Conservation (phyloP, 2,329 filamentous ascomycete species). For the Colletotrichum sansevieriae region DNA sequence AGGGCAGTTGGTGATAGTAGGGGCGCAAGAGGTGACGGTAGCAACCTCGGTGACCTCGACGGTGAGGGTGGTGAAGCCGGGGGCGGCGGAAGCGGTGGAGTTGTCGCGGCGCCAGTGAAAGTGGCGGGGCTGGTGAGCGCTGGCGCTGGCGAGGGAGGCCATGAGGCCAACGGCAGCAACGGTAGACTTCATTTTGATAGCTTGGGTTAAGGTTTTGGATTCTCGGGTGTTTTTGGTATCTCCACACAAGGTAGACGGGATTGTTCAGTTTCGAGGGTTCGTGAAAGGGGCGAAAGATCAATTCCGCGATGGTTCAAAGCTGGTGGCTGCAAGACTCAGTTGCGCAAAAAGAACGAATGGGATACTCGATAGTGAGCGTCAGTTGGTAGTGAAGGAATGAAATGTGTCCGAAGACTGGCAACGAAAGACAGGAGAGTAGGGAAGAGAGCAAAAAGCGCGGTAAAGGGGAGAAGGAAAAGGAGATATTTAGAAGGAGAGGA, state of each 20-base stretch:
- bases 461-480: constrained; percentile 17
- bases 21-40: constrained; percentile 70
- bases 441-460: constrained; percentile 13
- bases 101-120: constrained; percentile 46
- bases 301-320: constrained; percentile 37
- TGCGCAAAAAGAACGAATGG: constrained; percentile 40
- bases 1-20: constrained; percentile 70
- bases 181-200: constrained; percentile 62
- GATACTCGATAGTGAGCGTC: constrained; percentile 36
- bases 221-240: constrained; percentile 19
- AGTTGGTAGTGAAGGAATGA: constrained; percentile 41
- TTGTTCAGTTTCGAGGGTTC: constrained; percentile 30
- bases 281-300: constrained; percentile 42
- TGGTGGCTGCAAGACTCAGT: constrained; percentile 43
- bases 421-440: constrained; percentile 41
- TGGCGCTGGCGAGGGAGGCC: constrained; percentile 58
- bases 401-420: constrained; percentile 42
- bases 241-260: constrained; percentile 10
- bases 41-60: constrained; percentile 67
- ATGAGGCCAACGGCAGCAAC: constrained; percentile 59
- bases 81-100: constrained; percentile 36
- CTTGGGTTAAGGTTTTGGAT: constrained; percentile 3
- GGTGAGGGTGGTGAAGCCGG: constrained; percentile 56
- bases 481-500: constrained; percentile 37
- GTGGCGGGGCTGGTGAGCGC: constrained; percentile 55